Evolutionary conservation across 192 early-diverging fungal species (phyloP), one percentile per base, ranked within the genome.

Genomic region (Dissophora globulifera): DNA sequence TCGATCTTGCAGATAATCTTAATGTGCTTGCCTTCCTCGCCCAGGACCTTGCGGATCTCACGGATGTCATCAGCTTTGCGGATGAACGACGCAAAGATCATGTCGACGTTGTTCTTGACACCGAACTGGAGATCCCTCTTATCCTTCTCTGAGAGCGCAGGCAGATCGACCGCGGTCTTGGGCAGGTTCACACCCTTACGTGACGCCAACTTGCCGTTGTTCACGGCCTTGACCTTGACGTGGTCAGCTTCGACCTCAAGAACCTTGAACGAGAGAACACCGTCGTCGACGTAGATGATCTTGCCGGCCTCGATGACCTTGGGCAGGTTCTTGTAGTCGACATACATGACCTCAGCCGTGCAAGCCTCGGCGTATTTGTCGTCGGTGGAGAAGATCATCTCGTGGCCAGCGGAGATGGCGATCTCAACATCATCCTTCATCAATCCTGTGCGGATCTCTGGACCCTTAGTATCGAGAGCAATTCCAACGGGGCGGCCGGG

Each of bases 1-100:
- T 99, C 97, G 69, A 99, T 98, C 87, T 99, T 99, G 72, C 91
- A 88, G 50, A 99, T 95, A 67, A 98, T 96, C 86, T 94, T 94
- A 87, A 98, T 98, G 65, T 85, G 53, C 63, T 87, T 90, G 59
- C 93, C 95, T 46, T 87, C 81, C 50, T 89, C 86, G 23, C 93
- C 93, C 25, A 98, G 88, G 35, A 96, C 83, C 20, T 84, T 81
- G 78, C 95, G 90, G 75, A 98, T 96, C 63, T 95, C 94, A 30
- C 78, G 83, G 53, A 98, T 91, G 78, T 98, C 97, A 62, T 93
- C 82, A 7, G 91, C 95, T 58, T 90, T 89, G 53, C 97, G 94
- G 81, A 98, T 96, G 62, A 98, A 98, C 38, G 95, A 97, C 3
- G 96, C 97, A 82, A 96, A 96, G 69, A 98, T 82, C 43, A 98